A percentile compares a stretch with the other conserved stretches of the same genome.
phyloP scores from a whole-genome alignment of 345 rosid genomes.

The Eutrema yunnanense region DNA sequence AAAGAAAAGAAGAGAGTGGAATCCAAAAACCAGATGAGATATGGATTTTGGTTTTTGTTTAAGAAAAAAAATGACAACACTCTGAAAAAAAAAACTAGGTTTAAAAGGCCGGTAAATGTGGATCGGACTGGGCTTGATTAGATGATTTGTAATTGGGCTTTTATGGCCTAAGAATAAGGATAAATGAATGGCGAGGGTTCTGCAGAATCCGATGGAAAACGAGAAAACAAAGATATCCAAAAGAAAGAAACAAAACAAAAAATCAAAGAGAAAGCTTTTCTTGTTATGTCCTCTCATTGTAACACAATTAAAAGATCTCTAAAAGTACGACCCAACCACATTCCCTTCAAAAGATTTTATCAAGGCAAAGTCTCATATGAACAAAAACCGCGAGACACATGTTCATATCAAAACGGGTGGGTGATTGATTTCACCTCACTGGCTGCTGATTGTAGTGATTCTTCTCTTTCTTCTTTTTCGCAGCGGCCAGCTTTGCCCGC shows the following conservation, averaged over 20 bases:
- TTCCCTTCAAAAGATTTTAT: constrained; percentile 1
- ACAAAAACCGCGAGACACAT: constrained; percentile 15
- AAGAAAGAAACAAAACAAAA: not conserved
- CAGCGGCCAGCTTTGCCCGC: constrained; percentile 62
- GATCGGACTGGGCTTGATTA: too few relatives aligned
- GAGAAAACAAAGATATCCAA: not conserved
- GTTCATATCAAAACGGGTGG: constrained; percentile 21
- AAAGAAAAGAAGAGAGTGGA: too few relatives aligned
- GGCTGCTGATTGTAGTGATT: constrained; percentile 80
- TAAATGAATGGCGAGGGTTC: too few relatives aligned
- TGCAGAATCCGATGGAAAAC: not conserved
- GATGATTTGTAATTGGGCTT: too few relatives aligned
- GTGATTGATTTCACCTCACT: constrained; percentile 38
- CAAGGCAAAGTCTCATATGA: constrained; percentile 14
- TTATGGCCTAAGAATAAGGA: too few relatives aligned
- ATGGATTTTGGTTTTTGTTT: too few relatives aligned
- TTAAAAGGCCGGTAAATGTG: too few relatives aligned
- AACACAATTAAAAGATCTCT: constrained; percentile 2
- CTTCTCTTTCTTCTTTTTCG: constrained; percentile 93
- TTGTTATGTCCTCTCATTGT: not conserved
- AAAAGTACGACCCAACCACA: constrained; percentile 10
- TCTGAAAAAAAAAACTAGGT: too few relatives aligned
- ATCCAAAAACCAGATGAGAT: too few relatives aligned
- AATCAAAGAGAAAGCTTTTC: not conserved
- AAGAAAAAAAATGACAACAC: too few relatives aligned